Conservation (phyloP, 495 filamentous ascomycete species). For the Penicillium mononematosum region DNA sequence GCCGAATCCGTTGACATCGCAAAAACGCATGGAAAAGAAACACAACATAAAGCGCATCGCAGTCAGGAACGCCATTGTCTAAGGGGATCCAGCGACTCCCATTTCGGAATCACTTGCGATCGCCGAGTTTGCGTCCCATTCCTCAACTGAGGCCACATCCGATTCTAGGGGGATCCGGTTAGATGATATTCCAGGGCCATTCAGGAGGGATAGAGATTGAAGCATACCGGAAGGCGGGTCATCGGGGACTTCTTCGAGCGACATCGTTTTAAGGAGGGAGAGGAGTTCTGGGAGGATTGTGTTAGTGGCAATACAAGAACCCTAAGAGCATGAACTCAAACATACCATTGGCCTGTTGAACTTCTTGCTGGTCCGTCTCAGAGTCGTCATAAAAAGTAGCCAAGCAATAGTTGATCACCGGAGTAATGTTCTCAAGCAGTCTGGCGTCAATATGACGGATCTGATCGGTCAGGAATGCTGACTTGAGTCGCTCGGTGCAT, state of each 20-base stretch:
- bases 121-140: slow-evolving; percentile 47
- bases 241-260: slow-evolving; percentile 36
- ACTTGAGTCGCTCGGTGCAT: slow-evolving; percentile 37
- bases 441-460: slow-evolving; percentile 36
- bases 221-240: slow-evolving; percentile 44
- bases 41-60: neutral
- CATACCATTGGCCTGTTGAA: slow-evolving; percentile 41
- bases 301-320: slow-evolving; percentile 13
- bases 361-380: slow-evolving; percentile 41
- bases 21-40: slow-evolving; percentile 8
- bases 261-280: slow-evolving; percentile 34
- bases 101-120: slow-evolving; percentile 47
- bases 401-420: slow-evolving; percentile 45
- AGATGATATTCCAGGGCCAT: slow-evolving; percentile 19
- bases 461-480: slow-evolving; percentile 27
- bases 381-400: slow-evolving; percentile 35
- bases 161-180: slow-evolving; percentile 35
- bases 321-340: slow-evolving; percentile 3
- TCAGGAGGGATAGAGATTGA: slow-evolving; percentile 19
- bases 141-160: slow-evolving; percentile 43
- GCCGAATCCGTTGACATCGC: slow-evolving; percentile 4
- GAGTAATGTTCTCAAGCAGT: slow-evolving; percentile 36
- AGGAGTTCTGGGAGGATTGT: slow-evolving; percentile 27
- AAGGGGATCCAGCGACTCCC: slow-evolving; percentile 40
- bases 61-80: neutral